phyloP scores from a whole-genome alignment of 2,329 filamentous ascomycete genomes.

The Metarhizium guizhouense region DNA sequence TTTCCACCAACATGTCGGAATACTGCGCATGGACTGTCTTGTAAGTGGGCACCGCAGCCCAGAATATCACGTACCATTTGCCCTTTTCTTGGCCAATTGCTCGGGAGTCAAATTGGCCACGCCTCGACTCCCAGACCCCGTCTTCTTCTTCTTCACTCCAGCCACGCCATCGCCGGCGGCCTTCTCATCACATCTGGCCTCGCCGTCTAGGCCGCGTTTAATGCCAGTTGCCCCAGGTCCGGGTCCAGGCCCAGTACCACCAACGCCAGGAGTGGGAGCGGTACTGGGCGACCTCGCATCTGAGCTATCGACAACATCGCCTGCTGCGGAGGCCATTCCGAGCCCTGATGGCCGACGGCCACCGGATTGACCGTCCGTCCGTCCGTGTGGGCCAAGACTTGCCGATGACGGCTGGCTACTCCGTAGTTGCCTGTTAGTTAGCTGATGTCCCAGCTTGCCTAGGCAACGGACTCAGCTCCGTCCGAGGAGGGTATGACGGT shows the following conservation, averaged over 20 bases:
- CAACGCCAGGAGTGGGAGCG: background rate
- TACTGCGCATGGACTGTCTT: too few relatives aligned
- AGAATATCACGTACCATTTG: conserved; percentile 39
- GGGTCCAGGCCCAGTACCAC: background rate
- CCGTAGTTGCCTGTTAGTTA: too few relatives aligned
- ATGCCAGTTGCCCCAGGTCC: background rate
- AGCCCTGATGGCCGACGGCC: background rate
- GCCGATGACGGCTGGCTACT: background rate
- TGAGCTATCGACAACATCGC: conserved; percentile 1
- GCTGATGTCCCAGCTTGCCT: too few relatives aligned
- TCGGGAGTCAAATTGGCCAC: conserved; percentile 62
- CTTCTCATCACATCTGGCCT: background rate
- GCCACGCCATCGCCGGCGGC: conserved; percentile 8
- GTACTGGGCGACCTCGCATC: background rate
- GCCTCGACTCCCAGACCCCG: conserved; percentile 35
- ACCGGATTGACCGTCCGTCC: background rate
- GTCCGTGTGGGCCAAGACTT: background rate
- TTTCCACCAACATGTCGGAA: background rate
- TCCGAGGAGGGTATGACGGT: too few relatives aligned
- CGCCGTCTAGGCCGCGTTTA: conserved; percentile 1
- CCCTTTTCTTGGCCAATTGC: conserved; percentile 60
- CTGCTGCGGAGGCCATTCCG: conserved; percentile 2
- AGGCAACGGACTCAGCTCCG: too few relatives aligned
- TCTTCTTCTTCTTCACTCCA: conserved; percentile 36
- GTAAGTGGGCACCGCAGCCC: too few relatives aligned